Evolutionary conservation across 2,329 filamentous ascomycete species (phyloP), one percentile per base, ranked within the genome.

Genomic region (Trichoderma koningii): DNA sequence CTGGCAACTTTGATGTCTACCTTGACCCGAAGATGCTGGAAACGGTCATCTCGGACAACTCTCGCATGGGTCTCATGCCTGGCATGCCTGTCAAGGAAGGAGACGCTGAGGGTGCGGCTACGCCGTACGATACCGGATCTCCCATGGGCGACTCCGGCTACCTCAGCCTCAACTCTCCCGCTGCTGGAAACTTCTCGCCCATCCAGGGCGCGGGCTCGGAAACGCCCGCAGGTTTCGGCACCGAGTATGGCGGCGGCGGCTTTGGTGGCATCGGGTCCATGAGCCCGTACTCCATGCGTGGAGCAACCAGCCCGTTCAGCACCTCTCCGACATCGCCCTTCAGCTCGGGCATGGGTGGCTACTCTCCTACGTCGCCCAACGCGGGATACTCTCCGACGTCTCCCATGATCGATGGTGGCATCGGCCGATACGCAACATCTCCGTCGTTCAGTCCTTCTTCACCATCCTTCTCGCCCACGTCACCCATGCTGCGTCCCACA

Each of bases 21-120:
- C 85, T 99, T 70, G 96, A 99, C 75, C 93, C 93, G 69, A 91
- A 91, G 78, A 96, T 99, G 92, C 86, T 98, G 50, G 92, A 96
- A 76, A 97, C 93, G 19, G 92, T 96, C 73, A 93, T 96, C 66
- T 93, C 92, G 56, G 93, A 97, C 78, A 97, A 96, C 76, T 91
- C 91, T 50, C 88, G 91, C 75, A 92, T 89, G 81, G 91, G 89
- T 72, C 85, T 93, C 55, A 92, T 92, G 85, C 87, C 89, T 63
- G 90, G 89, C 60, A 89, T 94, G 77, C 88, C 89, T 15, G 84
- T 89, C 70, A 93, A 93, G 80, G 89, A 88, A 66, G 85, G 85
- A 65, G 87, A 89, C 67, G 83, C 89, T 53, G 90, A 91, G 67
- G 95, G 95, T 70, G 92, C 92, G 63, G 92, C 93, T 48, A 99